A percentile compares a stretch with the other conserved stretches of the same genome.
phyloP scores from a whole-genome alignment of 2,329 filamentous ascomycete species.

The Cladosporium velox region DNA sequence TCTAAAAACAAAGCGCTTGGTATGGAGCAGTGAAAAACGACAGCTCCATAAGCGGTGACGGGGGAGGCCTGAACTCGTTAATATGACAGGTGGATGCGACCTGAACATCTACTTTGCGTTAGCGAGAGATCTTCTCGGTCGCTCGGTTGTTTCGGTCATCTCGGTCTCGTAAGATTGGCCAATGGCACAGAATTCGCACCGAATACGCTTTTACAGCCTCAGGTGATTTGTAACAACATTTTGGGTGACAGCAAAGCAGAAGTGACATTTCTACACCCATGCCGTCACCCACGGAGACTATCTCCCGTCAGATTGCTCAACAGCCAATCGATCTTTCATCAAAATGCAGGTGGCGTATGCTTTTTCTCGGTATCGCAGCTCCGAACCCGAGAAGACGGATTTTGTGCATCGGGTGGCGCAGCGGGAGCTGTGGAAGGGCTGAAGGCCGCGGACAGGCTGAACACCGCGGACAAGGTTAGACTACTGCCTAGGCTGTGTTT shows the following conservation, averaged over 20 bases:
- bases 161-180: not conserved
- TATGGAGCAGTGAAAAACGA: not conserved
- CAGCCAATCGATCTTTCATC: not conserved
- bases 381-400: conserved; percentile 2
- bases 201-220: not conserved
- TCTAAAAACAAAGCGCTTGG: not conserved
- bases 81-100: not conserved
- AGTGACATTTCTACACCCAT: not conserved
- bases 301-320: not conserved
- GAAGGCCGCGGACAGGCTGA: not conserved
- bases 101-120: not conserved
- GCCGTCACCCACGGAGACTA: not conserved
- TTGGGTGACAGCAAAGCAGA: not conserved
- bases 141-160: not conserved
- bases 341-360: not conserved
- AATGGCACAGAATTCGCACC: not conserved
- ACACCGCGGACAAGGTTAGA: not conserved
- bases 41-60: not conserved
- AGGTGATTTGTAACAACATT: conserved; percentile 1
- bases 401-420: conserved; percentile 9
- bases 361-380: not conserved
- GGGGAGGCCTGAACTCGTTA: not conserved
- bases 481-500: not conserved
- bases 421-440: not conserved
- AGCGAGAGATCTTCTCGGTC: not conserved